Base-by-base conservation (phyloP, 2,329 filamentous ascomycete genomes). In the Hirsutella thompsonii region DNA sequence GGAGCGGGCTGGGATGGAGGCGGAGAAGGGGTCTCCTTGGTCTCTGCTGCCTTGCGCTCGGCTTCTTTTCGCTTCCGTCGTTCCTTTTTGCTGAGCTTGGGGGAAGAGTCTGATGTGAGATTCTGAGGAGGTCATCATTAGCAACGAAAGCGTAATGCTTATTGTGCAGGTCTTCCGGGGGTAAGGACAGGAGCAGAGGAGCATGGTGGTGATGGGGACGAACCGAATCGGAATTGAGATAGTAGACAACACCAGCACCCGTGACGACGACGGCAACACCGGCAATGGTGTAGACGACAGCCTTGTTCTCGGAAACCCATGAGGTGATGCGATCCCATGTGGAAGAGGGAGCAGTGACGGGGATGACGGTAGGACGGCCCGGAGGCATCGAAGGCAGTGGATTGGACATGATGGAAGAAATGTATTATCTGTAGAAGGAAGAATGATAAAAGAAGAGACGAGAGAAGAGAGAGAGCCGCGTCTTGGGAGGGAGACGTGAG, bases 221-320 rank as follows among this genome's bases (percentile, higher is more conserved):
- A 67, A 80, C 76, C 52, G 70, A 66, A 51, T 74, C 70, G 47
- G 62, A 67, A 48, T 68, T 83, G 51, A 94, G 70, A 63, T 95
- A 96, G 70, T 96, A 98, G 57, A 94, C 82, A 35, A 86, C 85
- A 52, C 92, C 90, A 28, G 89, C 90, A 46, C 85, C 86, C 13
- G 87, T 92, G 42, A 94, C 84, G 35, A 95, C 87, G 37, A 94
- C 76, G 41, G 90, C 90, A 45, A 94, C 84, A 55, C 92, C 92
- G 42, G 90, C 92, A 64, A 96, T 86, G 51, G 92, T 95, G 66
- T 95, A 98, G 47, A 94, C 89, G 41, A 90, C 75, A 37, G 86
- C 83, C 70, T 95, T 96, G 68, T 98, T 89, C 61, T 96, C 90
- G 2, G 88, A 85, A 13, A 84, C 88, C 90, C 92, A 98, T 57